Evolutionary conservation across 257 asterid species (phyloP).

Genomic region (Solanum paucissectum): DNA sequence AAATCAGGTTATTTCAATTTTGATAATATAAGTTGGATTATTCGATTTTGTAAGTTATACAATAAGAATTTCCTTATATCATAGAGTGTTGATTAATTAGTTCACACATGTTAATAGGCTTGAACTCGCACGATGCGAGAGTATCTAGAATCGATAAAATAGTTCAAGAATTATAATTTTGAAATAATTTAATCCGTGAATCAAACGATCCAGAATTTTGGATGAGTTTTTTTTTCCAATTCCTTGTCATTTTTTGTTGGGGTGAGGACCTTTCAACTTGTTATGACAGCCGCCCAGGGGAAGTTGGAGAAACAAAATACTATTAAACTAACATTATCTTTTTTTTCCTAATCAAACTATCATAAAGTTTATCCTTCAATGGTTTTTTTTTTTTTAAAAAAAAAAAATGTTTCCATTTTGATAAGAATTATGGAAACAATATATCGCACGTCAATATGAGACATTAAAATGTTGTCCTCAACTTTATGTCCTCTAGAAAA

Average conservation of each 20-base stretch:
- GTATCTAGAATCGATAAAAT: too few relatives aligned
- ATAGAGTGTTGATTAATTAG: background rate
- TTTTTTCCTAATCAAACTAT: background rate
- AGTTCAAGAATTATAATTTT: background rate
- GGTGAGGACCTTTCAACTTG: background rate
- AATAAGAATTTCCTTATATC: background rate
- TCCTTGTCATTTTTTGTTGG: too few relatives aligned
- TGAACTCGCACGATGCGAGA: background rate
- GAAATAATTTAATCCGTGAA: background rate
- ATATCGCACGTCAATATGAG: background rate
- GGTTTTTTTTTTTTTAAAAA: rapidly evolving
- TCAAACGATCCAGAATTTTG: background rate
- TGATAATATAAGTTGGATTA: background rate
- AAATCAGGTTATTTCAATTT: background rate
- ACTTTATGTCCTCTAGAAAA: background rate
- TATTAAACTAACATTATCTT: background rate
- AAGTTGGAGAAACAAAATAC: background rate
- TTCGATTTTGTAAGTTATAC: background rate
- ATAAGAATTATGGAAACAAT: background rate
- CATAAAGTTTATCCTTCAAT: background rate
- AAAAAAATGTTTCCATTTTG: background rate
- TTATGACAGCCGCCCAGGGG: background rate
- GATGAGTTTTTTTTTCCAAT: background rate
- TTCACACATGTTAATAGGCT: background rate
- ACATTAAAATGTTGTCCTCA: background rate